These are phyloP conservation scores for Petrea volubilis DNA, from an alignment of 257 asterid species.

Conservation along the genomic window DNA sequence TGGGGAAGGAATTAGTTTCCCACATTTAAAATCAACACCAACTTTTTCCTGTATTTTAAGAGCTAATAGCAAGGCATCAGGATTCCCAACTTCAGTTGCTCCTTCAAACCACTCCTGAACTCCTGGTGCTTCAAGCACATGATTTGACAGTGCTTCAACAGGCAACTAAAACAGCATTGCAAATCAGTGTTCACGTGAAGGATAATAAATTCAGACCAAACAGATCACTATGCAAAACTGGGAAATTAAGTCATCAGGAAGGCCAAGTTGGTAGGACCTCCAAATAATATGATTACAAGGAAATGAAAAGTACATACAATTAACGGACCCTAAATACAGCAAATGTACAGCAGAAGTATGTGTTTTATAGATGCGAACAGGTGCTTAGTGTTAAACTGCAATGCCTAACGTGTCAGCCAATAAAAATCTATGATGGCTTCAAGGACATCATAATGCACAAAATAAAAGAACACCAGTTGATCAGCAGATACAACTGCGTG, in stretches of 20 bases:
- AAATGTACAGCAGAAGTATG: not conserved
- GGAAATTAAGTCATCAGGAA: not conserved
- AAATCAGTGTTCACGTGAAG: constrained; percentile 28
- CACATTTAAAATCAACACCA: constrained; percentile 49
- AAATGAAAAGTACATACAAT: not conserved
- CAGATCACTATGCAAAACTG: not conserved
- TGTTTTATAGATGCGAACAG: not conserved
- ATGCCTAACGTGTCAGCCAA: not conserved
- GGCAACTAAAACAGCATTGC: constrained; percentile 58
- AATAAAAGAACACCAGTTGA: not conserved
- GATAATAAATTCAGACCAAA: constrained; percentile 10
- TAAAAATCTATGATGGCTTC: not conserved
- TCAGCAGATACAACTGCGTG: not conserved
- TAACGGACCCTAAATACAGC: not conserved
- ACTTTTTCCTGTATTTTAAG: constrained; percentile 65
- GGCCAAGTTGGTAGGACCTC: not conserved
- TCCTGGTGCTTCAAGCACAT: constrained; percentile 84
- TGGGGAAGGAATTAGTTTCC: constrained; percentile 80
- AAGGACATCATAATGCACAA: not conserved
- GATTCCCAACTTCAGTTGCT: constrained; percentile 79
- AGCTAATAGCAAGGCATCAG: constrained; percentile 90
- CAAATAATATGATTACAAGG: not conserved
- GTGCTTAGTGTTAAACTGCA: not conserved
- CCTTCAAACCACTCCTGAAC: constrained; percentile 81
- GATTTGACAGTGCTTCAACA: constrained; percentile 52